These are phyloP conservation scores for Russula griseocarnosa DNA, from an alignment of 768 basidiomycete species.

Conservation along the genomic window DNA sequence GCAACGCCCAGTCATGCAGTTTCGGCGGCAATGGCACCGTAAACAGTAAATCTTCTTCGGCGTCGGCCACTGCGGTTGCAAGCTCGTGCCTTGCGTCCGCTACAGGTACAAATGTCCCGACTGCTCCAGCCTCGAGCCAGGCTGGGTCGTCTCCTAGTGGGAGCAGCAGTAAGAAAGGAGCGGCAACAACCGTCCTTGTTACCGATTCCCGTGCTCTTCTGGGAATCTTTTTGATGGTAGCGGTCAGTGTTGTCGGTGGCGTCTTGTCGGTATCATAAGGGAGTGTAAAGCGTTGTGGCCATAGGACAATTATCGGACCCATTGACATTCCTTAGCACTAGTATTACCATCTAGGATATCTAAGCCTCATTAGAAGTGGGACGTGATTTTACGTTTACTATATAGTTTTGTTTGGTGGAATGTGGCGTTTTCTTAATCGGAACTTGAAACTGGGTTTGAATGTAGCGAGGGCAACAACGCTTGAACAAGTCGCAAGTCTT, in stretches of 20 bases:
- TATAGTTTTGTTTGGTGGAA: conserved; percentile 9
- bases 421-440: conserved; percentile 29
- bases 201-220: conserved; percentile 37
- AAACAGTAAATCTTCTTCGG: conserved; percentile 51
- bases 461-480: neutral
- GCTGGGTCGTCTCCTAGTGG: conserved; percentile 13
- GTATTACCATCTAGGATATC: neutral
- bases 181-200: conserved; percentile 31
- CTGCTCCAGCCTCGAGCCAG: conserved; percentile 36
- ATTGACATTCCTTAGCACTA: conserved; percentile 10
- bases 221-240: conserved; percentile 37
- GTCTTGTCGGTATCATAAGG: conserved; percentile 42
- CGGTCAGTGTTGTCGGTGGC: conserved; percentile 41
- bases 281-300: neutral
- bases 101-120: conserved; percentile 59
- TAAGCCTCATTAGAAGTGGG: neutral
- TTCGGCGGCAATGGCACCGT: conserved; percentile 84
- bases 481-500: conserved; percentile 3
- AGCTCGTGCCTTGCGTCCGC: conserved; percentile 66
- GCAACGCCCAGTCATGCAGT: conserved; percentile 60
- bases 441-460: conserved; percentile 27
- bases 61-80: conserved; percentile 50
- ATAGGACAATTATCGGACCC: conserved; percentile 7
- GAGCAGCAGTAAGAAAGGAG: conserved; percentile 31
- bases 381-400: neutral